Base-by-base conservation (phyloP, 73 alveolate species). In the Tetrahymena elliotti region DNA sequence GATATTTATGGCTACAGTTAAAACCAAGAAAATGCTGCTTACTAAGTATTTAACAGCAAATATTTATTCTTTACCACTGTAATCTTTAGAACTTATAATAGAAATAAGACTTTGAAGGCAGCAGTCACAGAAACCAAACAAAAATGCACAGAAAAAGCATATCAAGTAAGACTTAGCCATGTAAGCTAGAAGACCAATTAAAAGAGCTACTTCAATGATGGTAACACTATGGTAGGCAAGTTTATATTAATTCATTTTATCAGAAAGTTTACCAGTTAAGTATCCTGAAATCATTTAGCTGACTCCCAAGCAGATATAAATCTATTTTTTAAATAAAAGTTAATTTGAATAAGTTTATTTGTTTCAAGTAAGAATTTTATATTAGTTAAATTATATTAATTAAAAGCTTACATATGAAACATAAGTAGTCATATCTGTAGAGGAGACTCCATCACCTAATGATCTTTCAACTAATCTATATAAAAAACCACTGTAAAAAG, bases 401-500 rank as follows among this genome's bases (percentile, higher is more conserved):
- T 54, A 7, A 68, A 68, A 68, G 1, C 16, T 68, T 68, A 68
- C 88, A 68, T 68, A 68, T 68, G 88, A 68, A 68, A 31, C 36
- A 31, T 68, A 68, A 24, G 88, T 68, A 4, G 88, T 68, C 2
- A 68, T 31, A 22, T 68, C 88, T 0, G 88, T 22, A 22, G 88
- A 68, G 6, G 88, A 68, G 33, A 68, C 53, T 24, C 52, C n/a
- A 52, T 52, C 95, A 18, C 93, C 84, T 27, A 84, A 35, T 12
- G 96, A 94, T 88, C 83, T 47, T 39, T 93, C 93, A 6, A 94
- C 93, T 84, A 94, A 53, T 84, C 92, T 94, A 88, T 84, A 94
- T 13, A 94, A 52, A 83, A 94, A 94, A 31, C 96, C 96, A 33
- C 95, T 94, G 84, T 94, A 94, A 88, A 94, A 94, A 35, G 96